Conservation (phyloP, 2,329 filamentous ascomycete species). For the Penicillium capsulatum region DNA sequence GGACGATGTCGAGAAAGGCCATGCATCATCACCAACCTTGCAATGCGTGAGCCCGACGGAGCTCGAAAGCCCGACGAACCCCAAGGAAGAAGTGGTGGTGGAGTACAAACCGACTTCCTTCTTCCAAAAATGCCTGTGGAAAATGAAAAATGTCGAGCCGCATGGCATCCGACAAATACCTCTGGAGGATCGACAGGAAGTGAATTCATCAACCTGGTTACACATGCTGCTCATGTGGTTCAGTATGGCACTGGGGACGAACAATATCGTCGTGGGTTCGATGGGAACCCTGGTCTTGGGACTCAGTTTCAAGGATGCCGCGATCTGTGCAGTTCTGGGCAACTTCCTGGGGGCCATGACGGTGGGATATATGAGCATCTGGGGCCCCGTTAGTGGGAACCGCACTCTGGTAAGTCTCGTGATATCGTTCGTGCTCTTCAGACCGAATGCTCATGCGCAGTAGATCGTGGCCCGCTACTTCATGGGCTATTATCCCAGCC, state of each 20-base stretch:
- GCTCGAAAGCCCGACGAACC: constrained; percentile 14
- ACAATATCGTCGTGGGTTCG: constrained; percentile 43
- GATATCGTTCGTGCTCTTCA: neutral
- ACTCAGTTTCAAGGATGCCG: constrained; percentile 41
- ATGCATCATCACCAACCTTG: constrained; percentile 22
- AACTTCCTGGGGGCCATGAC: constrained; percentile 32
- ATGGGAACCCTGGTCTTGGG: constrained; percentile 39
- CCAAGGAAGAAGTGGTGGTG: constrained; percentile 9
- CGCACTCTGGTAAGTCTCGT: constrained; percentile 38
- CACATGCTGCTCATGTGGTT: constrained; percentile 39
- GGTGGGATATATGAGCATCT: constrained; percentile 42
- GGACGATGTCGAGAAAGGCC: constrained; percentile 27
- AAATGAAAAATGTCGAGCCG: constrained; percentile 25
- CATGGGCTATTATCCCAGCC: constrained; percentile 44
- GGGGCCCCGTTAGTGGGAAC: constrained; percentile 41
- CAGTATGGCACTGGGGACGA: constrained; percentile 38
- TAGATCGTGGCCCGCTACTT: constrained; percentile 42
- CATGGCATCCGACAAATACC: constrained; percentile 28
- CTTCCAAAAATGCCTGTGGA: constrained; percentile 23
- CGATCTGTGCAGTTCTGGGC: constrained; percentile 38
- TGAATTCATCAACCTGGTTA: constrained; percentile 24
- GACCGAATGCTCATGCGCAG: neutral
- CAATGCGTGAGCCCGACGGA: constrained; percentile 23
- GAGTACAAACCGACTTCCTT: constrained; percentile 9
- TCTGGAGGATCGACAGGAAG: constrained; percentile 25